These are phyloP conservation scores for Microdochium nivale DNA, from an alignment of 2,329 filamentous ascomycete species.

Conservation along the genomic window DNA sequence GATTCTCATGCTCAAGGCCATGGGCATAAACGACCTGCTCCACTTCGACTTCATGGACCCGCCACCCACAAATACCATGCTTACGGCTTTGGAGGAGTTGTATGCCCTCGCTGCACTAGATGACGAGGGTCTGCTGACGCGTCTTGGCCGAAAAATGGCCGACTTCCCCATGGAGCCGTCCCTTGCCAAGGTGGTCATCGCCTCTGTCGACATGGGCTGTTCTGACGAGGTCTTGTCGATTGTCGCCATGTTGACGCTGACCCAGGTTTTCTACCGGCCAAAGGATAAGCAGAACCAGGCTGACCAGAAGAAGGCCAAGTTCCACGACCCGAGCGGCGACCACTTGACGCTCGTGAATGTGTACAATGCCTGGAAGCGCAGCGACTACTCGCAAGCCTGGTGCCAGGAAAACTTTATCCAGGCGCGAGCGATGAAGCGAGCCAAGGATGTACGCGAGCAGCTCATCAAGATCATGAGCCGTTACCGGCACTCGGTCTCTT, in stretches of 20 bases:
- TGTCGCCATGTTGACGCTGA: conserved; percentile 85
- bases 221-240: conserved; percentile 92
- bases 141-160: conserved; percentile 91
- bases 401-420: conserved; percentile 98
- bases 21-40: conserved; percentile 96
- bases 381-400: conserved; percentile 77
- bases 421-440: conserved; percentile 77
- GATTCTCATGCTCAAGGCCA: conserved; percentile 96
- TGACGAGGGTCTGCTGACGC: conserved; percentile 87
- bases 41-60: conserved; percentile 99
- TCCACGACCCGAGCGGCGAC: conserved; percentile 90
- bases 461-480: conserved; percentile 89
- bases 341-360: conserved; percentile 94
- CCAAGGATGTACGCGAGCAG: conserved; percentile 87
- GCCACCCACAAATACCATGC: conserved; percentile 93
- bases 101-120: conserved; percentile 89
- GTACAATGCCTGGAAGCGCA: conserved; percentile 92
- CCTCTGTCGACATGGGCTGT: conserved; percentile 77
- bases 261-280: conserved; percentile 85
- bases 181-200: conserved; percentile 83
- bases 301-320: conserved; percentile 95
- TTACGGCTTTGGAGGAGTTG: conserved; percentile 89
- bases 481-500: conserved; percentile 73
- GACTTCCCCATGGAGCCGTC: conserved; percentile 97
- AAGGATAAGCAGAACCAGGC: conserved; percentile 96